Evolutionary conservation across 805 yeast species (phyloP).

Genomic region (Saccharomycodes ludwigii): DNA sequence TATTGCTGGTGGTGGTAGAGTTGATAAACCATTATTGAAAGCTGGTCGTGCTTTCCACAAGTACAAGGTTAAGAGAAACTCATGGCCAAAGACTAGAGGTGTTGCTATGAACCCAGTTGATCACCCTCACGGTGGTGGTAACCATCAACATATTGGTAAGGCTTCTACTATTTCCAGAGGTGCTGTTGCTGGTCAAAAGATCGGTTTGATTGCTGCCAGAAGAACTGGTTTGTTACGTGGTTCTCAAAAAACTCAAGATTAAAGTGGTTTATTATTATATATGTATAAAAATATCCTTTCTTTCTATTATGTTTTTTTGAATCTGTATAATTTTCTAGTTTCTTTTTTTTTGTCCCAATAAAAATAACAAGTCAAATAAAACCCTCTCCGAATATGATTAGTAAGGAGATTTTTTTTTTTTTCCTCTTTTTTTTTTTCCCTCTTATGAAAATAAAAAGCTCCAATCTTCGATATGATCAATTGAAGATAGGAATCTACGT

Average conservation of each 20-base stretch:
- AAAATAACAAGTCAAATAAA: too few species aligned
- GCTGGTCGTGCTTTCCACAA: slow-evolving; percentile 99
- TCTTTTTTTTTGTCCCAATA: slow-evolving; percentile 1
- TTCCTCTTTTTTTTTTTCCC: too few species aligned
- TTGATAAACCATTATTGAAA: slow-evolving; percentile 98
- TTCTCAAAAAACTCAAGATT: slow-evolving; percentile 87
- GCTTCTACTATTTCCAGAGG: slow-evolving; percentile 99
- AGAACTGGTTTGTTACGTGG: slow-evolving; percentile 99
- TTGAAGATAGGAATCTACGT: too few species aligned
- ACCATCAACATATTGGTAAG: slow-evolving; percentile 99
- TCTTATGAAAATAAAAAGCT: too few species aligned
- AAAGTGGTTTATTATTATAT: slow-evolving; percentile 22
- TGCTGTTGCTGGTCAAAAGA: slow-evolving; percentile 99
- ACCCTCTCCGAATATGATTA: too few species aligned
- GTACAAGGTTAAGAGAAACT: slow-evolving; percentile 98
- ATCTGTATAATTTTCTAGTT: slow-evolving; percentile 4
- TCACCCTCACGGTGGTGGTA: slow-evolving; percentile 99
- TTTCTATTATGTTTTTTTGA: slow-evolving; percentile 17
- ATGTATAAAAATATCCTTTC: slow-evolving; percentile 17
- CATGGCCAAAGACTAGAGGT: slow-evolving; percentile 99
- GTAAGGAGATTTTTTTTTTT: too few species aligned
- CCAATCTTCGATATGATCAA: too few species aligned
- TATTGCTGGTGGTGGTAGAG: slow-evolving; percentile 99
- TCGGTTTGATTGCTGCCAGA: slow-evolving; percentile 99
- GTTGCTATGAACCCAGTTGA: slow-evolving; percentile 99